phyloP scores from a whole-genome alignment of 345 rosid genomes.

The Mercurialis annua region DNA sequence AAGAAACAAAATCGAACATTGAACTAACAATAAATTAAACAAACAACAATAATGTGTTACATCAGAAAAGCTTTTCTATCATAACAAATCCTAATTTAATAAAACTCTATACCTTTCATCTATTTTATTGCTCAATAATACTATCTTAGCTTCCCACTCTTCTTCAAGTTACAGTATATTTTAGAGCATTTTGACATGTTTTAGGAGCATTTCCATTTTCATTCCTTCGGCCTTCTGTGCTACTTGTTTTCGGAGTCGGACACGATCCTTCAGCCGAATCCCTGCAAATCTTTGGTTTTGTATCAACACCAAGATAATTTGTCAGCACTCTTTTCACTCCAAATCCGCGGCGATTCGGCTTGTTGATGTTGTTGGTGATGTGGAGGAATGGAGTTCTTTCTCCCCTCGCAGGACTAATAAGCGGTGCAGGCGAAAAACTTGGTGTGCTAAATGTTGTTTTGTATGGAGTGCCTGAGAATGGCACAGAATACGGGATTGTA shows the following conservation, averaged over 20 bases:
- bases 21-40: background rate
- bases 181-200: conserved; percentile 32
- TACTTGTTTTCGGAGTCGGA: conserved; percentile 21
- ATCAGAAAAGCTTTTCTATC: background rate
- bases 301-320: conserved; percentile 72
- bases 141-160: background rate
- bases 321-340: conserved; percentile 82
- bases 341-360: conserved; percentile 65
- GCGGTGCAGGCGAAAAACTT: conserved; percentile 64
- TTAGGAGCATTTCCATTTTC: conserved; percentile 17
- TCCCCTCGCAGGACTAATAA: conserved; percentile 60
- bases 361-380: conserved; percentile 28
- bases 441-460: conserved; percentile 68
- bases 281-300: conserved; percentile 54
- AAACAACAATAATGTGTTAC: background rate
- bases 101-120: background rate
- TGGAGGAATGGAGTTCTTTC: conserved; percentile 59
- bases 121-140: background rate
- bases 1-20: background rate
- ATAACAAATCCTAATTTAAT: conserved; percentile 17
- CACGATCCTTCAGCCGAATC: conserved; percentile 41
- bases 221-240: conserved; percentile 21
- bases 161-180: conserved; percentile 44
- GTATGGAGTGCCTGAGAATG: conserved; percentile 66
- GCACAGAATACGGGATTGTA: conserved; percentile 49